Percentiles rank a stretch among this genome's conserved stretches.
Conservation (phyloP, 345 rosid genomes). For the Eucalyptus marginata region DNA sequence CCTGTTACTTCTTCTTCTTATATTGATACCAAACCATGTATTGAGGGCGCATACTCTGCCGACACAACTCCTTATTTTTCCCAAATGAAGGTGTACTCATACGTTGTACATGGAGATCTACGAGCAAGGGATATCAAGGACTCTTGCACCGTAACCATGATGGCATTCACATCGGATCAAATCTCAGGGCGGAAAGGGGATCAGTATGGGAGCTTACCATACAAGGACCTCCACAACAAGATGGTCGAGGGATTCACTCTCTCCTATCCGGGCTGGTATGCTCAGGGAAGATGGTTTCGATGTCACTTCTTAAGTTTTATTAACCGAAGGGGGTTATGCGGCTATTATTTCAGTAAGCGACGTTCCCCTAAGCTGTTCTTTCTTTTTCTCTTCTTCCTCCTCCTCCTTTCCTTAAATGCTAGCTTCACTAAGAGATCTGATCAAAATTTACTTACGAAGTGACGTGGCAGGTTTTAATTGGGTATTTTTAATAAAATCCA, state of each 20-base stretch:
- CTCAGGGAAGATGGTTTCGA: too few relatives aligned
- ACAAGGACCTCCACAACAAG: not conserved
- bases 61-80: not conserved
- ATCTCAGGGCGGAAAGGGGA: accelerated
- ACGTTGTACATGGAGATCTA: too few relatives aligned
- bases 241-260: not conserved
- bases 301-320: too few relatives aligned
- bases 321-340: accelerated
- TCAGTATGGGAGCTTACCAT: not conserved
- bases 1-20: not conserved
- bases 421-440: too few relatives aligned
- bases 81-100: not conserved
- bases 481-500: too few relatives aligned
- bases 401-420: not conserved
- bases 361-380: not conserved
- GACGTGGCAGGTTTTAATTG: too few relatives aligned
- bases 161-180: not conserved
- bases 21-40: not conserved
- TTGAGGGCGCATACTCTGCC: not conserved
- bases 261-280: not conserved
- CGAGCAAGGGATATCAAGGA: not conserved
- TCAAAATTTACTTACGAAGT: too few relatives aligned
- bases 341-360: not conserved
- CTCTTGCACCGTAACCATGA: not conserved
- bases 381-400: not conserved